These are phyloP conservation scores for Jacaranda mimosifolia DNA, from an alignment of 257 asterid genomes.

Conservation along the genomic window DNA sequence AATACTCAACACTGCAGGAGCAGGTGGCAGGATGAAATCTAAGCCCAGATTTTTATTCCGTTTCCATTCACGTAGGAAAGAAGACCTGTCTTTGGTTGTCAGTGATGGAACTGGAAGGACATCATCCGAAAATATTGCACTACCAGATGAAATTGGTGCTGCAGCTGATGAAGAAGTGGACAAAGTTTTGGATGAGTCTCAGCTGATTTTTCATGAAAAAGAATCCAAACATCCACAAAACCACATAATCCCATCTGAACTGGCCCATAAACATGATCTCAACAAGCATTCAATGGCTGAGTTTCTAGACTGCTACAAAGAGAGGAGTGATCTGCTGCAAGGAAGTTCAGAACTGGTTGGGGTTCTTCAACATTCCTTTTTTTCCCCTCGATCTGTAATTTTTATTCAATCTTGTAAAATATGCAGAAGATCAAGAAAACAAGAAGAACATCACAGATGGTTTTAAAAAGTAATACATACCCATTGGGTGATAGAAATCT, in stretches of 20 bases:
- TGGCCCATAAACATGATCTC: slow-evolving; percentile 39
- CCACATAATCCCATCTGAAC: slow-evolving; percentile 46
- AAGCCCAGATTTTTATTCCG: slow-evolving; percentile 60
- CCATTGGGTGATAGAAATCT: slow-evolving; percentile 49
- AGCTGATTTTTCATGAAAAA: slow-evolving; percentile 45
- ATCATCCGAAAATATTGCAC: slow-evolving; percentile 39
- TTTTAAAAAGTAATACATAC: slow-evolving; percentile 39
- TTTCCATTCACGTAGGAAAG: slow-evolving; percentile 49
- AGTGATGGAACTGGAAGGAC: slow-evolving; percentile 44
- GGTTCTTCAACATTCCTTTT: slow-evolving; percentile 32
- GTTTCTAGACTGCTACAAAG: slow-evolving; percentile 64
- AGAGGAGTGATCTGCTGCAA: slow-evolving; percentile 45
- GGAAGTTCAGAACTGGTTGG: slow-evolving; percentile 61
- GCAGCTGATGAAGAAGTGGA: slow-evolving; percentile 43
- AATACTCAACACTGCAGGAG: slow-evolving; percentile 52
- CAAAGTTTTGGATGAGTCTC: slow-evolving; percentile 39
- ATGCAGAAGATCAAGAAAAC: slow-evolving; percentile 48
- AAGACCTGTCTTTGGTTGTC: slow-evolving; percentile 45
- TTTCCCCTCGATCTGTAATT: slow-evolving; percentile 25
- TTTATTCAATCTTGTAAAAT: slow-evolving; percentile 13
- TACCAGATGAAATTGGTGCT: slow-evolving; percentile 43
- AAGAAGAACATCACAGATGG: slow-evolving; percentile 37
- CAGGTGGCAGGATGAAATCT: slow-evolving; percentile 51
- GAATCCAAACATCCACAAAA: slow-evolving; percentile 43
- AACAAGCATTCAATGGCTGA: slow-evolving; percentile 73